Evolutionary conservation across 805 yeast genomes (phyloP).

Genomic region (Yarrowia sp.): DNA sequence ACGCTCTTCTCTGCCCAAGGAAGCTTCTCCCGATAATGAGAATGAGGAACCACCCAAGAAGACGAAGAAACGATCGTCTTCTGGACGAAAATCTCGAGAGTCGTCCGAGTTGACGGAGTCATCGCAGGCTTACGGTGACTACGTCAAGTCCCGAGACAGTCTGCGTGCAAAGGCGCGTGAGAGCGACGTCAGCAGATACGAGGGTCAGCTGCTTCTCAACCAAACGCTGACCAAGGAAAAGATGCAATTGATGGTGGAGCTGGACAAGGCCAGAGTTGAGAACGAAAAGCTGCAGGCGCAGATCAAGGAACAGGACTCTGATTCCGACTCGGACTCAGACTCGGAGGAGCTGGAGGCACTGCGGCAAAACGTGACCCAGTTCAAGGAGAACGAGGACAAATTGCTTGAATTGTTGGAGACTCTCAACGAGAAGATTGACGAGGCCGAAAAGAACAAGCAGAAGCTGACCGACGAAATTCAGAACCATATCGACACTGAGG

Average conservation of each 20-base stretch:
- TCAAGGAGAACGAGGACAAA: conserved; percentile 1
- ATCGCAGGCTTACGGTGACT: neutral
- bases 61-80: neutral
- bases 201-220: neutral
- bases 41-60: neutral
- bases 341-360: neutral
- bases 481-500: neutral
- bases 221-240: neutral
- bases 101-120: neutral
- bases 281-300: neutral
- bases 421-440: neutral
- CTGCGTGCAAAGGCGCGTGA: neutral
- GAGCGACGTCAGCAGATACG: conserved; percentile 3
- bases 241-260: conserved; percentile 12
- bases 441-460: neutral
- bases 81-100: neutral
- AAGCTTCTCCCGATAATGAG: neutral
- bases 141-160: conserved; percentile 9
- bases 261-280: neutral
- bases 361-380: neutral
- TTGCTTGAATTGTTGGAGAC: neutral
- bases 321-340: neutral
- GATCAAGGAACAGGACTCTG: neutral
- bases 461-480: neutral
- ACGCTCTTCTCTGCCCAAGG: neutral